phyloP scores from a whole-genome alignment of 306 rosid species.

The Cucurbita ficifolia region DNA sequence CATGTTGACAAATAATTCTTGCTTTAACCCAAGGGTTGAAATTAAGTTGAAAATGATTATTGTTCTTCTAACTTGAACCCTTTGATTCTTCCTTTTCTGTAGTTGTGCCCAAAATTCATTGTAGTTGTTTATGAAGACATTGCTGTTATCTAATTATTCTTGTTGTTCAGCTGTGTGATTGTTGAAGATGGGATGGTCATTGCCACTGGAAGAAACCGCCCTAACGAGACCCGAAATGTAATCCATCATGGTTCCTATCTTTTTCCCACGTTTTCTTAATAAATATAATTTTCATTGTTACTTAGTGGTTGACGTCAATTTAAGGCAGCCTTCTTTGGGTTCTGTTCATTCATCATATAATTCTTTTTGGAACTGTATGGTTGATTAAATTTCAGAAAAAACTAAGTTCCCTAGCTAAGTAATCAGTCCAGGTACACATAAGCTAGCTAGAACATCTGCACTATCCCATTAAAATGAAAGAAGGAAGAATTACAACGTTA shows the following conservation, averaged over 20 bases:
- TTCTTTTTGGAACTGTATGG: neutral
- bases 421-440: neutral
- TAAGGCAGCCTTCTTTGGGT: neutral
- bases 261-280: neutral
- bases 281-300: neutral
- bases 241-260: conserved; percentile 2
- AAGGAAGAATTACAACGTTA: neutral
- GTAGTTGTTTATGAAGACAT: neutral
- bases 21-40: neutral
- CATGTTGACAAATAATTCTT: neutral
- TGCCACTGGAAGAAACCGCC: conserved; percentile 73
- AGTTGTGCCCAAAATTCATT: neutral
- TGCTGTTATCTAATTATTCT: conserved; percentile 10
- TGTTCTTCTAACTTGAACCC: neutral
- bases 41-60: neutral
- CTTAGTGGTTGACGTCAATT: neutral
- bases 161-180: conserved; percentile 52
- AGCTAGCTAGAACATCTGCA: neutral
- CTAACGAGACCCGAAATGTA: conserved; percentile 80
- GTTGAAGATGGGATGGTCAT: conserved; percentile 61
- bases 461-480: neutral
- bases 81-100: neutral
- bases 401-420: neutral
- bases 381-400: neutral
- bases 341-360: neutral